Evolutionary conservation across 805 yeast species (phyloP).

Genomic region (Wickerhamomyces strasburgensis): DNA sequence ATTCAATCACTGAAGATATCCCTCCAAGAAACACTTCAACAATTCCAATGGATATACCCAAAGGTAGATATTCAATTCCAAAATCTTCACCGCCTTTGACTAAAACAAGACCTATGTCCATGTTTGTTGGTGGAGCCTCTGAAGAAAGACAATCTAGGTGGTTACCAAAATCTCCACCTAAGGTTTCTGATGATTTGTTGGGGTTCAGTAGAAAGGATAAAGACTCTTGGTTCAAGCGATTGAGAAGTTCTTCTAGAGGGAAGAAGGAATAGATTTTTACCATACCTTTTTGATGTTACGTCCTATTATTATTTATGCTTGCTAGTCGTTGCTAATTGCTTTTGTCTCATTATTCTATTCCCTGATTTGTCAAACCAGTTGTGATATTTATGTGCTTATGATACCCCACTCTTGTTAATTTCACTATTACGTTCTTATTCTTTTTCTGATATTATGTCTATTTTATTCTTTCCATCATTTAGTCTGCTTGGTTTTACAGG

Average conservation of each 20-base stretch:
- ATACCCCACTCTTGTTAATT: no score
- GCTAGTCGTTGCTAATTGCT: no score
- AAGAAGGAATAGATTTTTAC: slow-evolving; percentile 1
- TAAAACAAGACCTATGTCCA: slow-evolving; percentile 15
- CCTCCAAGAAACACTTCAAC: background rate
- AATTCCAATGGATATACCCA: slow-evolving; percentile 12
- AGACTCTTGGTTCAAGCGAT: slow-evolving; percentile 41
- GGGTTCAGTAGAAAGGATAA: slow-evolving; percentile 22
- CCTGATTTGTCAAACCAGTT: no score
- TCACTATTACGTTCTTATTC: no score
- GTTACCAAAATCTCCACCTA: slow-evolving; percentile 9
- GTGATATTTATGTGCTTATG: no score
- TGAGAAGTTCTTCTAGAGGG: slow-evolving; percentile 34
- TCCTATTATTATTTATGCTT: no score
- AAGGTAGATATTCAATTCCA: background rate
- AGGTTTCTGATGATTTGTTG: slow-evolving; percentile 8
- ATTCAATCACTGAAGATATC: background rate
- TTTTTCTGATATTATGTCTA: background rate
- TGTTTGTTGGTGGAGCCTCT: slow-evolving; percentile 21
- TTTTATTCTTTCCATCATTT: background rate
- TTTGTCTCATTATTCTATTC: no score
- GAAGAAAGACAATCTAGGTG: slow-evolving; percentile 29
- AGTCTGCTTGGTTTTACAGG: background rate
- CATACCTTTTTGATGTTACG: no score
- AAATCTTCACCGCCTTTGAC: slow-evolving; percentile 2